phyloP scores from a whole-genome alignment of 208 protist species.

The Leishmania aethiopica region DNA sequence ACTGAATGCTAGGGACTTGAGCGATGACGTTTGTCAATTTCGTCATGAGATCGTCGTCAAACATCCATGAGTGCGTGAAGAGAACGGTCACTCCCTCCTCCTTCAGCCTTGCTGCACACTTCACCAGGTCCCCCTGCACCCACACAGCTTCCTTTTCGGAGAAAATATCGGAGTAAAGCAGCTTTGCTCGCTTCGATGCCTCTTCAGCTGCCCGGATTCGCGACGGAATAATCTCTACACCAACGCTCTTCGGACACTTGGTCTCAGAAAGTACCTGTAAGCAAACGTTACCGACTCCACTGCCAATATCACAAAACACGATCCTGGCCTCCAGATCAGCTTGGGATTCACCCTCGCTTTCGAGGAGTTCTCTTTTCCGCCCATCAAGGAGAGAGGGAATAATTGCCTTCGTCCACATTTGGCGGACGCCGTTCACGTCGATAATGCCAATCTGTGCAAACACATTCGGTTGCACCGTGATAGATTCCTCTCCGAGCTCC shows the following conservation, averaged over 20 bases:
- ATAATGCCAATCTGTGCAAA: slow-evolving; percentile 82
- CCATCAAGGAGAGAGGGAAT: slow-evolving; percentile 42
- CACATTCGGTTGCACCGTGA: slow-evolving; percentile 76
- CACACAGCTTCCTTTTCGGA: slow-evolving; percentile 62
- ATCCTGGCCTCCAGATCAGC: slow-evolving; percentile 47
- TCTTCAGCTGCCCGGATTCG: slow-evolving; percentile 49
- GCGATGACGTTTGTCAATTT: slow-evolving; percentile 56
- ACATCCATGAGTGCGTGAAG: slow-evolving; percentile 86
- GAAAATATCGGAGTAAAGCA: slow-evolving; percentile 59
- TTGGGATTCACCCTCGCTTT: slow-evolving; percentile 27
- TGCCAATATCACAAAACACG: slow-evolving; percentile 90
- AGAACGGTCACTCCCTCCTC: slow-evolving; percentile 73
- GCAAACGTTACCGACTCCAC: slow-evolving; percentile 82
- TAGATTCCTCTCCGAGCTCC: slow-evolving; percentile 62
- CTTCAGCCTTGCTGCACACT: slow-evolving; percentile 46
- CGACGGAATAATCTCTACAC: slow-evolving; percentile 80
- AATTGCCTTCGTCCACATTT: slow-evolving; percentile 73
- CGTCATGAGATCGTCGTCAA: slow-evolving; percentile 81
- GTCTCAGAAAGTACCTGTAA: slow-evolving; percentile 84
- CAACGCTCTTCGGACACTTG: slow-evolving; percentile 67
- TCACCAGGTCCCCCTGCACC: slow-evolving; percentile 67
- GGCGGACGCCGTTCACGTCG: slow-evolving; percentile 70
- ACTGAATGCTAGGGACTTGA: slow-evolving; percentile 60
- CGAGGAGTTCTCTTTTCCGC: slow-evolving; percentile 17
- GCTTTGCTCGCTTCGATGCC: slow-evolving; percentile 52